Evolutionary conservation across 2,329 filamentous ascomycete species (phyloP).

Genomic region (Aureobasidium sp.): DNA sequence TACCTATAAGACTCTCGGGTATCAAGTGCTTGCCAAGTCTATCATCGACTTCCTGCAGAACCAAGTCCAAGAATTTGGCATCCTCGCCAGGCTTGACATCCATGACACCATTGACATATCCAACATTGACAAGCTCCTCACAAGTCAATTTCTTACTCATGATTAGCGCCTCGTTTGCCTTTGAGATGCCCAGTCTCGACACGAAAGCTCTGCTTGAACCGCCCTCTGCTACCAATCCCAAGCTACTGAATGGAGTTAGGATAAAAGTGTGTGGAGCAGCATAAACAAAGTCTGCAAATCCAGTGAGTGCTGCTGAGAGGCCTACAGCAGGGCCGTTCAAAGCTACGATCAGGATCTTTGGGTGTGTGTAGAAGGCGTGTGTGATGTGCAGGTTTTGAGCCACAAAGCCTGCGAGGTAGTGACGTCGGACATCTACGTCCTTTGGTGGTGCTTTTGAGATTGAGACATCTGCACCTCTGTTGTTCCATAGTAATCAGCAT

Average conservation of each 20-base stretch:
- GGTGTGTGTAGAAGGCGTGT: conserved; percentile 84
- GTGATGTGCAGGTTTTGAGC: conserved; percentile 85
- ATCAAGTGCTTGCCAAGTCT: conserved; percentile 72
- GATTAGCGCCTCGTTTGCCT: conserved; percentile 87
- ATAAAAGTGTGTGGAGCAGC: conserved; percentile 73
- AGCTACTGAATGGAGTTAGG: conserved; percentile 82
- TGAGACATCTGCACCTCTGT: conserved; percentile 72
- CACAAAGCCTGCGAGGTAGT: conserved; percentile 66
- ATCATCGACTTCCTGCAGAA: conserved; percentile 75
- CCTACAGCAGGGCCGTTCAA: conserved; percentile 90
- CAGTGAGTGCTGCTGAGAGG: conserved; percentile 74
- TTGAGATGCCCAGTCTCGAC: conserved; percentile 67
- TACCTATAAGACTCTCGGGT: conserved; percentile 68
- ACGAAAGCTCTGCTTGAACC: conserved; percentile 74
- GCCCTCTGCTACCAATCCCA: conserved; percentile 87
- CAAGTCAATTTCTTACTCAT: conserved; percentile 74
- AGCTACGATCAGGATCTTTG: conserved; percentile 84
- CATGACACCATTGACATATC: conserved; percentile 84
- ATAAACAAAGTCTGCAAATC: conserved; percentile 90
- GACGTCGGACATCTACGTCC: conserved; percentile 38
- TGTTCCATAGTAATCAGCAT: neutral
- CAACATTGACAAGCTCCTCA: conserved; percentile 65
- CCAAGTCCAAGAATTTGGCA: conserved; percentile 61
- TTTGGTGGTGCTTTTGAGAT: conserved; percentile 42
- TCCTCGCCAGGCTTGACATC: conserved; percentile 53